Percentiles rank a stretch among this genome's conserved stretches.
Evolutionary conservation across 2,329 filamentous ascomycete species (phyloP).

Genomic region (Aspergillus hortae): DNA sequence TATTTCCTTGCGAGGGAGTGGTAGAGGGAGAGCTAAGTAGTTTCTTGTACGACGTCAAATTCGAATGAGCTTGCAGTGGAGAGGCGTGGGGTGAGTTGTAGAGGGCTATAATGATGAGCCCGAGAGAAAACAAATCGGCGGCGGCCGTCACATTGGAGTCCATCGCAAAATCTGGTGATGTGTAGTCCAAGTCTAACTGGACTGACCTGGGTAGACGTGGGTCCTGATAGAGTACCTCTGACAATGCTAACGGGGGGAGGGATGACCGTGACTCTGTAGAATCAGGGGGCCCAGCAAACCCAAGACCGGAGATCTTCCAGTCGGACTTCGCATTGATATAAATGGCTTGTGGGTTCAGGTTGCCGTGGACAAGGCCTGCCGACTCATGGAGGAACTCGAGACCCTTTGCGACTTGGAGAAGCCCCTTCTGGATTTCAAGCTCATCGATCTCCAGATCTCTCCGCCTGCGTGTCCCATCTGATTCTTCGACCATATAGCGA

Average conservation of each 20-base stretch:
- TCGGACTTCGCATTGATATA: slow-evolving; percentile 96
- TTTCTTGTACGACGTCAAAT: slow-evolving; percentile 78
- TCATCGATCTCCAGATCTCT: slow-evolving; percentile 92
- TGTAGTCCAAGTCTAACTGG: slow-evolving; percentile 88
- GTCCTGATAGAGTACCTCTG: slow-evolving; percentile 81
- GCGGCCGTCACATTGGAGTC: slow-evolving; percentile 81
- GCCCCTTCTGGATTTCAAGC: slow-evolving; percentile 92
- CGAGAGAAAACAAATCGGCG: slow-evolving; percentile 91
- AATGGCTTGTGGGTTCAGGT: slow-evolving; percentile 88
- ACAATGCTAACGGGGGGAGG: slow-evolving; percentile 74
- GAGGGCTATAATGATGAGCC: slow-evolving; percentile 79
- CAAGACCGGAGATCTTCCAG: slow-evolving; percentile 96
- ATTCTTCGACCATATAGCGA: slow-evolving; percentile 76
- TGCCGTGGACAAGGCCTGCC: slow-evolving; percentile 88
- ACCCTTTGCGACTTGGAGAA: slow-evolving; percentile 89
- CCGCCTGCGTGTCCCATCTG: slow-evolving; percentile 67
- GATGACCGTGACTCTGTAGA: slow-evolving; percentile 70
- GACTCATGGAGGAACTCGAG: slow-evolving; percentile 95
- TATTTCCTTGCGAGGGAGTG: slow-evolving; percentile 75
- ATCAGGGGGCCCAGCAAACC: slow-evolving; percentile 80
- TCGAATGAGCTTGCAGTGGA: slow-evolving; percentile 77
- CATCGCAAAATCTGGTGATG: slow-evolving; percentile 89
- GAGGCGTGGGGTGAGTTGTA: slow-evolving; percentile 94
- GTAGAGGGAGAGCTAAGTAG: slow-evolving; percentile 74
- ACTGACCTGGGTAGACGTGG: slow-evolving; percentile 75